Evolutionary conservation across 2,329 filamentous ascomycete genomes (phyloP), one percentile per base, ranked within the genome.

Genomic region (Fonsecaea erecta): DNA sequence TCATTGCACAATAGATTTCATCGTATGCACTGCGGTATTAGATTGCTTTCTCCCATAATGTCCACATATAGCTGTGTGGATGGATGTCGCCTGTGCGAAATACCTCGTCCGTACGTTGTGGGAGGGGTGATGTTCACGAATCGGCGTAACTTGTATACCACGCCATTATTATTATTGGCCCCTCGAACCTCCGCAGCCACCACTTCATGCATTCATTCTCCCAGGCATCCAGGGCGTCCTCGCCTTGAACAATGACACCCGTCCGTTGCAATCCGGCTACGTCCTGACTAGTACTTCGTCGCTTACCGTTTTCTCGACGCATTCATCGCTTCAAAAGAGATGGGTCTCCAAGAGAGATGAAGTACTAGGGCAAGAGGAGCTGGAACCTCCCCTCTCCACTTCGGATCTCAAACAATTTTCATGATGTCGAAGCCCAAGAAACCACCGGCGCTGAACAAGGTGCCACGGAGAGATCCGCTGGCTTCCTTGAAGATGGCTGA

Each of bases 401-500:
- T 1, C 30, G n/a, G n/a, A 12, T 9, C 34, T 32, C 11, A n/a
- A 52, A 28, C 48, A 32, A 43, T 24, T 3, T 51, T 43, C 26
- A 61, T 26, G 35, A 71, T 82, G 79, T 81, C 83, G 66, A 83
- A 80, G 73, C 78, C 79, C 74, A 83, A 79, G 75, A 81, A 82
- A 75, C 78, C 76, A 57, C 71, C 70, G 46, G 73, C 73, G 60
- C 73, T 73, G 61, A 74, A 68, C 43, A 75, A 74, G 62, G 55
- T 56, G 51, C 63, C 65, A 18, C 77, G 79, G 68, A 77, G 77
- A 71, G 78, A 86, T 77, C 80, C 96, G 72, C 83, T 97, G 74
- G 87, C 88, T 66, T 90, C 91, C 52, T 82, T 98, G 72, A 90
- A 90, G 74, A 89, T 89, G 69, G 90, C 92, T 21, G 88, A 92